Conservation (phyloP, 148 eudicot species). For the Pharnaceum exiguum region DNA sequence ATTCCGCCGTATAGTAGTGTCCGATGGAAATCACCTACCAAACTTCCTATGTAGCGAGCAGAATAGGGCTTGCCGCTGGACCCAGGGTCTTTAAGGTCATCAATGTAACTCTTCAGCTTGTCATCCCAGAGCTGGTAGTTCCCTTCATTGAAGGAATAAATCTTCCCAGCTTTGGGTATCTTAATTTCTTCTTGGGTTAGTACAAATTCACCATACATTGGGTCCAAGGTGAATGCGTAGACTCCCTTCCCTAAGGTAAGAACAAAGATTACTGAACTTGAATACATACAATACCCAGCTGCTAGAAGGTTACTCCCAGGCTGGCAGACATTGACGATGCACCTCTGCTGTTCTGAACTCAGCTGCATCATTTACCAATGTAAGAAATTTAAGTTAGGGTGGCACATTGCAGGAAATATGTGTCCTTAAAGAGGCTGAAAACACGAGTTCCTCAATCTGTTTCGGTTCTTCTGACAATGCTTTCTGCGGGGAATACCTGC, state of each 20-base stretch:
- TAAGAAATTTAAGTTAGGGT: too few species aligned
- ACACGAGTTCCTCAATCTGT: too few species aligned
- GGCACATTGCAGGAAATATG: too few species aligned
- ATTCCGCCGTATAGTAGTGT: conserved; percentile 88
- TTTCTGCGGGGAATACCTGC: too few species aligned
- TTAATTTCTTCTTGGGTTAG: conserved; percentile 73
- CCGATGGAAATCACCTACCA: conserved; percentile 93
- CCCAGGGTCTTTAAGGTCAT: conserved; percentile 87
- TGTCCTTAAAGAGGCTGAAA: too few species aligned
- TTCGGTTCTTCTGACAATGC: too few species aligned
- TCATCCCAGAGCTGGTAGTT: conserved; percentile 97
- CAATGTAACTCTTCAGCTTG: conserved; percentile 83
- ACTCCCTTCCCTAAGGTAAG: conserved; percentile 83
- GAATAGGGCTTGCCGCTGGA: conserved; percentile 85
- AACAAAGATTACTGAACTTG: conserved; percentile 90
- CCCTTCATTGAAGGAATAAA: conserved; percentile 90
- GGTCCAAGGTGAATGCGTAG: conserved; percentile 79
- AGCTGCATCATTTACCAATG: conserved; percentile 57
- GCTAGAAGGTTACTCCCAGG: conserved; percentile 92
- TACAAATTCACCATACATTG: conserved; percentile 94
- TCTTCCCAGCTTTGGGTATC: conserved; percentile 84
- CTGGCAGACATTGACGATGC: conserved; percentile 86
- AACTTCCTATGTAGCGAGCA: conserved; percentile 83
- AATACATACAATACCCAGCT: conserved; percentile 99
- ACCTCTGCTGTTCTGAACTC: conserved; percentile 44